A percentile compares a stretch with the other conserved stretches of the same genome.
Conservation (phyloP, 1,284 basidiomycete genomes). For the Cryptococcus deneoformans region DNA sequence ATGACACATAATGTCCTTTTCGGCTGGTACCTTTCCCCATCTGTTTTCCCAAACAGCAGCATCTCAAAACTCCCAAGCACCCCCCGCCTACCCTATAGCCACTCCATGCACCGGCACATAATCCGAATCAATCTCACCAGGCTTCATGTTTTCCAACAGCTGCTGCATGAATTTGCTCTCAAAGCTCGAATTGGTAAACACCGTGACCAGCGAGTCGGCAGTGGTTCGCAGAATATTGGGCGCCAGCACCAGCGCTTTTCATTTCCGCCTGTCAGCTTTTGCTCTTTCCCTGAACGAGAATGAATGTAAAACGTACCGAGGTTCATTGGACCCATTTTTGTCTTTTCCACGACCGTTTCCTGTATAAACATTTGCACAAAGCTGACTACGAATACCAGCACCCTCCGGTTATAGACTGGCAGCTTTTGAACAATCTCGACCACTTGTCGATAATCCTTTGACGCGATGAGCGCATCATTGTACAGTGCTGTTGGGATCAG, state of each 20-base stretch:
- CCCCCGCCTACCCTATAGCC: conserved; percentile 1
- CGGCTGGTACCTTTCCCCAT: too few species aligned
- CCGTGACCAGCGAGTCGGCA: conserved; percentile 75
- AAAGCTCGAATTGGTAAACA: conserved; percentile 84
- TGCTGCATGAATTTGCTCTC: conserved; percentile 85
- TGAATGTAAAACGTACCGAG: conserved; percentile 26
- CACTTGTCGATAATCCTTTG: conserved; percentile 64
- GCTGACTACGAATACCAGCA: conserved; percentile 79
- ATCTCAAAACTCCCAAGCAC: not conserved
- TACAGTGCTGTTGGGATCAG: conserved; percentile 69
- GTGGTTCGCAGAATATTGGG: conserved; percentile 80
- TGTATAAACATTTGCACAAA: conserved; percentile 84
- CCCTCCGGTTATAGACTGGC: conserved; percentile 77
- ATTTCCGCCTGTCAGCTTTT: conserved; percentile 53
- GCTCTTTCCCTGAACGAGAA: not conserved
- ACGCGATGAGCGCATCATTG: conserved; percentile 61
- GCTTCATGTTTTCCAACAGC: conserved; percentile 72
- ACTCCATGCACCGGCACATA: conserved; percentile 51
- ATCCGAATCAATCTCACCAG: conserved; percentile 65
- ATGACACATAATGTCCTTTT: too few species aligned
- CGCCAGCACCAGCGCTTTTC: conserved; percentile 73
- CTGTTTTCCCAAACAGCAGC: not conserved
- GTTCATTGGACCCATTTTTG: conserved; percentile 71
- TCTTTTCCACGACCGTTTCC: conserved; percentile 64
- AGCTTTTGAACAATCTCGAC: conserved; percentile 70